Evolutionary conservation across 352 stramenopile species (phyloP), one percentile per base, ranked within the genome.

Genomic region (Phytophthora agathidicida): DNA sequence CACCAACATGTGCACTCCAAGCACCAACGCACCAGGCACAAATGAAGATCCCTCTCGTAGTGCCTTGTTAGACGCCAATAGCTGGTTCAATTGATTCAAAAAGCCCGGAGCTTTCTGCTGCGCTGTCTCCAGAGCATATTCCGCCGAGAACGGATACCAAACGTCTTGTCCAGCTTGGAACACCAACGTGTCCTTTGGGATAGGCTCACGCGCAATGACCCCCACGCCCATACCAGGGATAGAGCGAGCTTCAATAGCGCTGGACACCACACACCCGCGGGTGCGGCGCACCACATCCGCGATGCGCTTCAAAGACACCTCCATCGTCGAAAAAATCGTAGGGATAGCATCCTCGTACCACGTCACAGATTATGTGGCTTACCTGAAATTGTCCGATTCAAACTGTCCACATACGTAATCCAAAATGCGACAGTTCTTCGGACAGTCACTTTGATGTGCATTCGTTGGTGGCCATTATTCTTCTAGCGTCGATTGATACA

Each of bases 81-180:
- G 64, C 35, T 73, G 61, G 10, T 87, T 66, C 23, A 91, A 45
- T 49, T 88, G 84, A 4, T 43, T 46, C 23, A 93, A 47, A 37
- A 95, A 91, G 8, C 68, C 73, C 17, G 84, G 81, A 1, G 84
- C 81, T 47, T 91, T 83, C 20, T 68, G 62, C 39, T 81, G 75
- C 24, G 83, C 80, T 52, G 82, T 65, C 28, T 83, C 71, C 30
- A 89, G 65, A 1, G 86, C 86, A 49, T 42, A 72, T 41, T 89
- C 77, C 14, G 86, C 77, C n/a, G 86, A 95, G 53, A 94, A 88
- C 3, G 85, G 79, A 22, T 77, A 78, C 86, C 83, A 95, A 17
- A 68, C 59, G 10, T 88, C 78, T 0, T 65, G 56, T 1, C 67
- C 70, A 7, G 83, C 78, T 31, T 85, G 74, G 45, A 94, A 89